These are phyloP conservation scores for Cryomyces antarcticus DNA, from an alignment of 495 filamentous ascomycete species.

Conservation along the genomic window DNA sequence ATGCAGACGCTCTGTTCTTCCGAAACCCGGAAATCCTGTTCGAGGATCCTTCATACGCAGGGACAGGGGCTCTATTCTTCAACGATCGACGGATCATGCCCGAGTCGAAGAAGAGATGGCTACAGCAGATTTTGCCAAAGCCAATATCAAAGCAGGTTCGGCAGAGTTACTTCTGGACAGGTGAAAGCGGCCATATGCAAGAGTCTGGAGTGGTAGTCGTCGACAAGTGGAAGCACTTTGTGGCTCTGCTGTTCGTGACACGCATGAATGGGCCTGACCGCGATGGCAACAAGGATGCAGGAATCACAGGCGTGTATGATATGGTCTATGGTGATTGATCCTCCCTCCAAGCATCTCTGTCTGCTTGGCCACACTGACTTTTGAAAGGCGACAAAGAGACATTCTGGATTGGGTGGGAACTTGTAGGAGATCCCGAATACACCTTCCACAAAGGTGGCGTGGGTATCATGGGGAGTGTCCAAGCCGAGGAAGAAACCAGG, in stretches of 20 bases:
- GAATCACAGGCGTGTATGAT: neutral
- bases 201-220: slow-evolving; percentile 3
- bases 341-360: neutral
- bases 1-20: slow-evolving; percentile 4
- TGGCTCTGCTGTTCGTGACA: neutral
- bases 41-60: neutral
- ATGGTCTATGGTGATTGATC: neutral
- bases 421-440: neutral
- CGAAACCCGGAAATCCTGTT: slow-evolving; percentile 1
- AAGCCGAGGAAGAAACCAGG: no score
- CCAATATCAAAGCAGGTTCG: neutral
- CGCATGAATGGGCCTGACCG: slow-evolving; percentile 2
- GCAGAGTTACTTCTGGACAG: slow-evolving; percentile 1
- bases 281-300: neutral
- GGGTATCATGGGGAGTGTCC: neutral
- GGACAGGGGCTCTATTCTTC: slow-evolving; percentile 2
- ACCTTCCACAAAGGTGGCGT: slow-evolving; percentile 1
- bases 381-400: slow-evolving; percentile 1
- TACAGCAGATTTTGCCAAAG: neutral
- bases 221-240: slow-evolving; percentile 3
- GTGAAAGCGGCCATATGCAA: slow-evolving; percentile 1
- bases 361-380: neutral
- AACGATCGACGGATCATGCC: slow-evolving; percentile 1
- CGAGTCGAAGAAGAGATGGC: neutral
- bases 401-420: slow-evolving; percentile 2